A percentile compares a stretch with the other conserved stretches of the same genome.
phyloP scores from a whole-genome alignment of 495 filamentous ascomycete genomes.

The Lophiotrema nucula region DNA sequence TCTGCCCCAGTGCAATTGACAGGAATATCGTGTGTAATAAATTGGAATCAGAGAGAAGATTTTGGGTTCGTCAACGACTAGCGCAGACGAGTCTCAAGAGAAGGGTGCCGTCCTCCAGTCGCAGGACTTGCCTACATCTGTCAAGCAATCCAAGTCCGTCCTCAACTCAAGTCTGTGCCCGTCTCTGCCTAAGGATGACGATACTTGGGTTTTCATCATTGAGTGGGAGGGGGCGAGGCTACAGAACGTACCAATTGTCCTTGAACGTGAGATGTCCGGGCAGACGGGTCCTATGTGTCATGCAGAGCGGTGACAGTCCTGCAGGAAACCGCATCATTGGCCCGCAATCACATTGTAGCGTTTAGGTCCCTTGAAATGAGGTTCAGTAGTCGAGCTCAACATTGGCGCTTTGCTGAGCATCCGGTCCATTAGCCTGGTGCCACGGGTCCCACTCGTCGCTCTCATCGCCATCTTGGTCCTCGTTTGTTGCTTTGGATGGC shows the following conservation, averaged over 20 bases:
- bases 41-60: neutral
- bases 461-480: slow-evolving; percentile 14
- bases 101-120: too few relatives aligned
- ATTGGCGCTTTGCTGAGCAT: slow-evolving; percentile 27
- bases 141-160: too few relatives aligned
- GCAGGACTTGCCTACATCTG: too few relatives aligned
- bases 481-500: slow-evolving; percentile 47
- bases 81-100: neutral
- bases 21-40: too few relatives aligned
- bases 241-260: neutral
- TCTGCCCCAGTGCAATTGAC: too few relatives aligned
- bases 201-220: slow-evolving; percentile 63
- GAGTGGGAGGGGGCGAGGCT: slow-evolving; percentile 14
- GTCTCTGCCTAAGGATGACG: slow-evolving; percentile 68
- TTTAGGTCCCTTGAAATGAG: too few relatives aligned
- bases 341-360: too few relatives aligned
- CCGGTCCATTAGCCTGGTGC: slow-evolving; percentile 37
- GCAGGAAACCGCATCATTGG: neutral
- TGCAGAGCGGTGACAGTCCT: too few relatives aligned
- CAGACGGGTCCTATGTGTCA: too few relatives aligned
- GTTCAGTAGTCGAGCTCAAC: slow-evolving; percentile 43
- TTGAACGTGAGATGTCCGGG: too few relatives aligned
- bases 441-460: slow-evolving; percentile 37
- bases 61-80: slow-evolving; percentile 13
- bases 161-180: too few relatives aligned